Conservation (phyloP, 345 rosid species). For the Kernera saxatilis region DNA sequence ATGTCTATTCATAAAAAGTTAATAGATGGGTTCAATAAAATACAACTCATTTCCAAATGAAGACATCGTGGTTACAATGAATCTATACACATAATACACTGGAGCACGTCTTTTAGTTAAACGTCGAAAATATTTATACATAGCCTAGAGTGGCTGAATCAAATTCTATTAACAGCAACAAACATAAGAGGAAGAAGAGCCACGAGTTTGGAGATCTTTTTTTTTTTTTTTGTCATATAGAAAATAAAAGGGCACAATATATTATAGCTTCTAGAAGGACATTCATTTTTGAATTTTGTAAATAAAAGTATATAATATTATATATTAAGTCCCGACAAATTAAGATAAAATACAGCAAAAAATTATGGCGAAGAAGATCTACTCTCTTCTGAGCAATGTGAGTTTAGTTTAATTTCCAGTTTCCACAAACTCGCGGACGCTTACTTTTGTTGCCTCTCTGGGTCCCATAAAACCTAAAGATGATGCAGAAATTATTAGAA, state of each 20-base stretch:
- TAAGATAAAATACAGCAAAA: neutral
- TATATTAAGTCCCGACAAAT: neutral
- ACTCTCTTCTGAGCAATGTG: neutral
- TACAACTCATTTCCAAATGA: neutral
- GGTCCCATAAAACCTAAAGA: neutral
- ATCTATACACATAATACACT: neutral
- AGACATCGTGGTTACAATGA: conserved; percentile 14
- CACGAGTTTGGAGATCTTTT: neutral
- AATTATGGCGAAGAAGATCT: neutral
- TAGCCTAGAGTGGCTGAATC: neutral
- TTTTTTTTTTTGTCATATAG: neutral
- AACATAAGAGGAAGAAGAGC: neutral
- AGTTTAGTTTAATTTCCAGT: neutral
- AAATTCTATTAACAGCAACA: neutral
- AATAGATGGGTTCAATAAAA: neutral
- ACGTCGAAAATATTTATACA: neutral
- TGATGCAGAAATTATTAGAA: neutral
- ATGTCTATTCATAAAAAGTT: neutral
- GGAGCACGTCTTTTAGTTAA: conserved; percentile 23
- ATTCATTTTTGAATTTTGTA: neutral
- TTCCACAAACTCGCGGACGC: conserved; percentile 21
- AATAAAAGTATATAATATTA: neutral
- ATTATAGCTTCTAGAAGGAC: conserved; percentile 25
- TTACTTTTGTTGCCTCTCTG: neutral
- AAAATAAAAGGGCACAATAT: neutral